Percentiles rank a stretch among this genome's conserved stretches.
phyloP scores from a whole-genome alignment of 164 flowering plant genomes.

The Platanus orientalis region DNA sequence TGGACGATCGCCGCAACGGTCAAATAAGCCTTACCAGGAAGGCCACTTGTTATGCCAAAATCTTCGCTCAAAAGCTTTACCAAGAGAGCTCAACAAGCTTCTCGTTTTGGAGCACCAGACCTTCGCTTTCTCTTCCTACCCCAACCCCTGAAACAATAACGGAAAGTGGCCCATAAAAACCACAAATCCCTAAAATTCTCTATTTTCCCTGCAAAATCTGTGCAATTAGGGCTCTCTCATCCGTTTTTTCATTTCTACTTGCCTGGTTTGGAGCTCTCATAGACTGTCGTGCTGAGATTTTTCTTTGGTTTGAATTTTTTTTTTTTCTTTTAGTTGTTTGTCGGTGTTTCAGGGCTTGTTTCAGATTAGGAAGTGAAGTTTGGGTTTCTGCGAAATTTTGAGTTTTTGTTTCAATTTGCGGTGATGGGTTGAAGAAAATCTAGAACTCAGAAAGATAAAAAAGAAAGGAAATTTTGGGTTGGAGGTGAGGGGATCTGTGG shows the following conservation, averaged over 20 bases:
- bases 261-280: no score
- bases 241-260: neutral
- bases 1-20: no score
- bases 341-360: neutral
- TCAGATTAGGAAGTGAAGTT: neutral
- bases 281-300: neutral
- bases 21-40: no score
- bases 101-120: no score
- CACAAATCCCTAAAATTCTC: neutral
- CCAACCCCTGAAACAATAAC: no score
- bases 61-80: no score
- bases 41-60: no score
- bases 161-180: no score
- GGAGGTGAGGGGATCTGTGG: constrained; percentile 28
- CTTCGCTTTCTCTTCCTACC: no score
- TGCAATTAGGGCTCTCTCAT: no score
- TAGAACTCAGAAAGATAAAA: neutral
- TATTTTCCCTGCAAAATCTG: neutral
- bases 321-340: neutral
- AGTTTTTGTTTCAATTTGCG: neutral
- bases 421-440: constrained; percentile 12
- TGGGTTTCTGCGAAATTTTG: neutral
- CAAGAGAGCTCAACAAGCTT: no score
- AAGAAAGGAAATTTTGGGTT: neutral
- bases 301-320: neutral